Percentiles rank a stretch among this genome's conserved stretches.
phyloP scores from a whole-genome alignment of 202 grass and related monocot species.

The Zizania palustris region DNA sequence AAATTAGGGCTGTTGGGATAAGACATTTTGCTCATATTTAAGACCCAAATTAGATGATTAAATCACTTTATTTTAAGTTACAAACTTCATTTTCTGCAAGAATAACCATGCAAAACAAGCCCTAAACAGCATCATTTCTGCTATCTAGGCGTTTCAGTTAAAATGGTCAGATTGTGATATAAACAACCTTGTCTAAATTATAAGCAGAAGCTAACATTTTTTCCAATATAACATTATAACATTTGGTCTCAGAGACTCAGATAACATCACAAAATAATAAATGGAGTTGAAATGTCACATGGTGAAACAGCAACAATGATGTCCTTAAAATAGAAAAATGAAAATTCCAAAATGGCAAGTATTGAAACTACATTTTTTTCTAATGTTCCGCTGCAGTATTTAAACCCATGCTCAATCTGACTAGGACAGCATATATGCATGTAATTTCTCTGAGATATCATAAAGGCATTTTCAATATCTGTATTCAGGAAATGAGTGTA shows the following conservation, averaged over 20 bases:
- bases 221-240: not conserved
- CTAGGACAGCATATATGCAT: not conserved
- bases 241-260: not conserved
- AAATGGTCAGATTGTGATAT: not conserved
- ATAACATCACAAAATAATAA: not conserved
- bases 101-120: no score
- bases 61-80: no score
- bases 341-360: not conserved
- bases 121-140: not conserved
- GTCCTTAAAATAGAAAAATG: not conserved
- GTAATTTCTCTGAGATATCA: not conserved
- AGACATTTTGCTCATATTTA: no score
- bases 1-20: no score
- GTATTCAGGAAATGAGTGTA: not conserved
- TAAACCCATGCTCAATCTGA: not conserved
- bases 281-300: not conserved
- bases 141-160: not conserved
- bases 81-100: no score
- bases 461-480: not conserved
- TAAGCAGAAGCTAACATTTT: not conserved
- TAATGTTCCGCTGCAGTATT: not conserved
- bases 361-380: slow-evolving; percentile 7
- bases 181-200: not conserved
- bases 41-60: no score
- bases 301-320: not conserved